A percentile compares a stretch with the other conserved stretches of the same genome.
These are phyloP conservation scores for Thielaviopsis euricoi DNA, from an alignment of 2,329 filamentous ascomycete species.

Conservation along the genomic window DNA sequence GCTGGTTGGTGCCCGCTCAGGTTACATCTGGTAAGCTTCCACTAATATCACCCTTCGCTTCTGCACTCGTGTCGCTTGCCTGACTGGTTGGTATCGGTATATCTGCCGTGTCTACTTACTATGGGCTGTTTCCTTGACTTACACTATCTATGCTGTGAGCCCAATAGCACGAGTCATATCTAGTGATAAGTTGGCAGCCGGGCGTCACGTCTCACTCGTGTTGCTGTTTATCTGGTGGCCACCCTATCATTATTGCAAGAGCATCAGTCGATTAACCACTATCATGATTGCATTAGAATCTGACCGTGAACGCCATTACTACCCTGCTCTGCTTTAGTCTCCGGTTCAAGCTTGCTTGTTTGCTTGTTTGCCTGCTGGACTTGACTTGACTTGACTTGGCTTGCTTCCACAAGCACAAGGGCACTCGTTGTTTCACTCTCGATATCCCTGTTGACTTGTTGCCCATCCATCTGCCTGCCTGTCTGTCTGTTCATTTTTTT, in stretches of 20 bases:
- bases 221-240: background rate
- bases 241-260: background rate
- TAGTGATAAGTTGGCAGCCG: background rate
- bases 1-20: background rate
- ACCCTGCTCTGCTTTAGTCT: background rate
- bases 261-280: background rate
- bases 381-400: too few species aligned
- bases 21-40: background rate
- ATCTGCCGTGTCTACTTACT: background rate
- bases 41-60: background rate
- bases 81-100: too few species aligned
- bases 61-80: background rate
- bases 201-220: background rate
- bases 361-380: too few species aligned
- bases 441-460: too few species aligned
- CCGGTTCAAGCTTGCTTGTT: too few species aligned
- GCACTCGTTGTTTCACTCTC: too few species aligned
- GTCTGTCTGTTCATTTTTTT: too few species aligned
- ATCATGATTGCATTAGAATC: background rate
- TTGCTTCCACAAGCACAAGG: too few species aligned
- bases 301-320: background rate
- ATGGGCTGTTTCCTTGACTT: background rate
- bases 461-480: too few species aligned
- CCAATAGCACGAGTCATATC: background rate
- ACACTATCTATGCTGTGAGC: background rate